Base-by-base conservation (phyloP, 805 yeast species). In the Starmerella tilneyi region DNA sequence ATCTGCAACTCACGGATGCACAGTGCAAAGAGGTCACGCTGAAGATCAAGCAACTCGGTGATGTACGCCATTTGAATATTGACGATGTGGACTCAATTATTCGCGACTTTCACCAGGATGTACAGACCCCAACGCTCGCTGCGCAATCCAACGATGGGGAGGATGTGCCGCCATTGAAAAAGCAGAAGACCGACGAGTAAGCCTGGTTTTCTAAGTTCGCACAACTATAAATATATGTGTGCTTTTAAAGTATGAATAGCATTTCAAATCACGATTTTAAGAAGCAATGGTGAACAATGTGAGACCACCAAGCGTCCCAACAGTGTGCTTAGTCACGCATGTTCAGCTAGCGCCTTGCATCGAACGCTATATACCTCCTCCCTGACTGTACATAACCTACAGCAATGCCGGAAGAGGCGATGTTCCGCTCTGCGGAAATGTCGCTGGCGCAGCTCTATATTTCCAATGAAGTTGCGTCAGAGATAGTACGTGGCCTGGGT, bases 21-120 rank as follows among this genome's bases (percentile, higher is more conserved):
- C 96, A 89, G 74, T 72, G 84, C 68, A 92, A 92, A 75, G 96
- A 84, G 64, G 94, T 92, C 53, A 89, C 98, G 28, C 72, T 75
- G 57, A 88, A 88, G 72, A 88, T 89, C 67, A 89, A 89, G 74
- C 75, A 79, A 67, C 74, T 89, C 60, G 98, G 97, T 55, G 98
- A 89, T 64, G 84, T 92, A 48, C 78, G 97, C 68, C 92, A 85
- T 48, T 75, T 92, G 63, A 84, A 81, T 64, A 88, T 89, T 60
- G 97, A 92, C 64, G 98, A 89, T 67, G 97, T 92, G 46, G 98
- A 89, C 67, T 84, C 96, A 27, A 86, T 89, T 59, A 89, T 89
- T 63, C 84, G 86, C 67, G 94, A 88, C 54, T 89, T 64, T 76
- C 98, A 89, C 65, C 81, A 85, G 38, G 84, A 78, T 41, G 56